These are phyloP conservation scores for Leccinum boreale DNA, from an alignment of 768 basidiomycete genomes.

Conservation along the genomic window DNA sequence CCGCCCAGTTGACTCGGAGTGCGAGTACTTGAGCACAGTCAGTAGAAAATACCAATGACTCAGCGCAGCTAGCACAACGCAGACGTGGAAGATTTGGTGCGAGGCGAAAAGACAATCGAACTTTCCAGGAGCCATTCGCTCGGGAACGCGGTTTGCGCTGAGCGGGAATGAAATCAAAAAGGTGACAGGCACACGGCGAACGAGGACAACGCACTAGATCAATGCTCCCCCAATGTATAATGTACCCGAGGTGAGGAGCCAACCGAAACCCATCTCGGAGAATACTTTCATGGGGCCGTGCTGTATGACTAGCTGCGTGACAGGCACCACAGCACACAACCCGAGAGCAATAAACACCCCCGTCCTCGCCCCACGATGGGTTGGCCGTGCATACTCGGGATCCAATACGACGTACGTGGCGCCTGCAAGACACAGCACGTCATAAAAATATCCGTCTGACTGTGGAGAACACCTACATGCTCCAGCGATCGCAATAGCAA, in stretches of 20 bases:
- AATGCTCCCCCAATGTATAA: conserved; percentile 79
- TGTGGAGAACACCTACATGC: conserved; percentile 44
- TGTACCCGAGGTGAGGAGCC: conserved; percentile 65
- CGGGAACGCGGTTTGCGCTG: conserved; percentile 84
- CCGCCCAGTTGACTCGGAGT: conserved; percentile 28
- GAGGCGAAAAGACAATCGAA: conserved; percentile 80
- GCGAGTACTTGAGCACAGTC: conserved; percentile 57
- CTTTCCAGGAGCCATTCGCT: conserved; percentile 66
- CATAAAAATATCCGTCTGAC: neutral
- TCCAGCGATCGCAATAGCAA: conserved; percentile 50
- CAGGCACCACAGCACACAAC: conserved; percentile 63
- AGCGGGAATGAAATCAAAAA: conserved; percentile 34
- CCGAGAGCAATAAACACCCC: conserved; percentile 78
- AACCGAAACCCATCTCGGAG: conserved; percentile 64
- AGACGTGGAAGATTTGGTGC: conserved; percentile 88
- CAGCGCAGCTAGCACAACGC: conserved; percentile 70
- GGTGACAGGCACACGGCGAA: conserved; percentile 27
- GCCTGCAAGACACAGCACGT: conserved; percentile 34
- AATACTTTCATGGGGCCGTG: conserved; percentile 57
- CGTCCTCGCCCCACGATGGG: conserved; percentile 74
- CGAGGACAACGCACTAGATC: conserved; percentile 64
- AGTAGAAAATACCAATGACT: conserved; percentile 61
- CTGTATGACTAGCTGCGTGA: conserved; percentile 56
- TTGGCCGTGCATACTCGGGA: conserved; percentile 73
- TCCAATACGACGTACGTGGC: conserved; percentile 75